These are phyloP conservation scores for Plectosphaerella cucumerina DNA, from an alignment of 2,329 filamentous ascomycete species.

Conservation along the genomic window DNA sequence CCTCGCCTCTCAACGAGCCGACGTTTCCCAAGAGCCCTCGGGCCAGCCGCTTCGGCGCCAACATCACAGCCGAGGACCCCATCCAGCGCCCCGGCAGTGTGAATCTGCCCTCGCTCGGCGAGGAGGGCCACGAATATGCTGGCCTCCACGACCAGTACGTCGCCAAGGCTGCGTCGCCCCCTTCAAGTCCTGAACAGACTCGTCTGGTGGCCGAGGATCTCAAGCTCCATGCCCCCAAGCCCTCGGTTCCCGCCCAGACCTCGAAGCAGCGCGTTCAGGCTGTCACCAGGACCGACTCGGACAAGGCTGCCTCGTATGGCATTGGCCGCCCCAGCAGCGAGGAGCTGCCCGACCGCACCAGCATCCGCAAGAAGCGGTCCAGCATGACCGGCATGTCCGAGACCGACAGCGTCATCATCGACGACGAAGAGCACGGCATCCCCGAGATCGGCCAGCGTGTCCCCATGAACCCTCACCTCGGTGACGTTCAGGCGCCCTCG, in stretches of 20 bases:
- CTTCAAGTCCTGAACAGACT: conserved; percentile 62
- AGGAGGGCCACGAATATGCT: conserved; percentile 87
- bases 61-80: conserved; percentile 34
- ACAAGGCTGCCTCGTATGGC: conserved; percentile 77
- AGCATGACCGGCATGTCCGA: conserved; percentile 54
- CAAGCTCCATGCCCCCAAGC: conserved; percentile 84
- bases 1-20: conserved; percentile 78
- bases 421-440: conserved; percentile 78
- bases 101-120: conserved; percentile 76
- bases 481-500: conserved; percentile 93
- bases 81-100: conserved; percentile 69
- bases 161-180: conserved; percentile 9
- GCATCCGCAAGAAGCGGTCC: conserved; percentile 60
- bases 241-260: conserved; percentile 74
- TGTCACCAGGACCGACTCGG: conserved; percentile 90
- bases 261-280: conserved; percentile 78
- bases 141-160: conserved; percentile 45
- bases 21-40: conserved; percentile 45
- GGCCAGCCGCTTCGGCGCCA: conserved; percentile 28
- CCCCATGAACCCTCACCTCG: conserved; percentile 87
- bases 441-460: conserved; percentile 90
- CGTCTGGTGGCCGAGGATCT: conserved; percentile 76
- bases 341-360: conserved; percentile 46
- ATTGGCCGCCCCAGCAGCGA: conserved; percentile 64
- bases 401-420: conserved; percentile 17